Base-by-base conservation (phyloP, 257 asterid species). In the Perilla frutescens region DNA sequence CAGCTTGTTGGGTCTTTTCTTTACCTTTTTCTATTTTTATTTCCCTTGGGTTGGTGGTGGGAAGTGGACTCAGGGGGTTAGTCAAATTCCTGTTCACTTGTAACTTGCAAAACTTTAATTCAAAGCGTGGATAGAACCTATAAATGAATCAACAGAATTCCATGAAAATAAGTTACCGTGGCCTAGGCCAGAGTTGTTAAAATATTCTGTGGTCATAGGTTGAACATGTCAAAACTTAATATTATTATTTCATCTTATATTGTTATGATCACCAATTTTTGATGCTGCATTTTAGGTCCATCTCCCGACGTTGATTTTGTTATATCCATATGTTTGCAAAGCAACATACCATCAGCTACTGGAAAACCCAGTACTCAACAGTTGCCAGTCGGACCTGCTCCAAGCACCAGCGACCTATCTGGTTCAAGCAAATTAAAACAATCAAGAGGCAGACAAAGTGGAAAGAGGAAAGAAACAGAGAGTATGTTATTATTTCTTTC, bases 291-390 rank as follows among this genome's bases (percentile, higher is more conserved):
- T 64, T 72, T 79, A 94, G 99, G 99, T 74, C 99, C 98, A 34
- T 84, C 93, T 6, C 99, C 97, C 6, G 96, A 92, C 76, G 91
- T 87, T 49, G 98, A 94, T 82, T 81, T 88, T 78, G 96, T 94
- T 76, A 78, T 94, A 82, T 90, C 98, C 60, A 80, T 92, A 84
- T 92, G 96, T 66, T 84, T 94, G 90, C 97, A 92, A 90, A 90
- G 92, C 85, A 92, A 88, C 78, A 67, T 92, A 57, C 86, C 88
- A 13, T 36, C 80, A 53, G 75, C 83, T 39, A 81, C 73, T 13
- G 84, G 76, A 72, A 88, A 85, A 83, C 49, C 89, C 7, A 81
- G 75, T 5, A 60, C 84, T 80, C 82, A 76, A 51, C 90, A 70
- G 67, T 47, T 64, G 66, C 89, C 70, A 55, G 37, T 85, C 8